phyloP scores from a whole-genome alignment of 352 stramenopile species.

The Pythium phragmiticola region DNA sequence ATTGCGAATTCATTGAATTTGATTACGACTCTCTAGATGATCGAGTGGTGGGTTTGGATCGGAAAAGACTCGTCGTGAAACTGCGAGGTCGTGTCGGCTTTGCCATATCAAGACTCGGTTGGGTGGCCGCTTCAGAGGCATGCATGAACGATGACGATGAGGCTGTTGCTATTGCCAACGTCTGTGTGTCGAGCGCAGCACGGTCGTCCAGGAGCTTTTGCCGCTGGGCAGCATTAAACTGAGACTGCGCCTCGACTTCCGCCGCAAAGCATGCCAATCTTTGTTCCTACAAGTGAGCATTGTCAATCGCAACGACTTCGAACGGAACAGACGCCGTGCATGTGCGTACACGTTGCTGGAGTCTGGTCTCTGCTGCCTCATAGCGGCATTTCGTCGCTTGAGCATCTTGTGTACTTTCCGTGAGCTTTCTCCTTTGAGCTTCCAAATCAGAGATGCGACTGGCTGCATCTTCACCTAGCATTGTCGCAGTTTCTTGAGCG shows the following conservation, averaged over 20 bases:
- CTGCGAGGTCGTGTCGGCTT: background rate
- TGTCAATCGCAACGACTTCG: background rate
- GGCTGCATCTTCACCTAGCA: background rate
- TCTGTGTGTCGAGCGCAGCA: background rate
- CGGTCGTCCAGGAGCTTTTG: constrained; percentile 13
- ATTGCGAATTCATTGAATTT: background rate
- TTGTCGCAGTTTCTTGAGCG: background rate
- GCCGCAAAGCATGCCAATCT: constrained; percentile 27
- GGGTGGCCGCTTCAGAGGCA: background rate
- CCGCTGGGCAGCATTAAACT: constrained; percentile 19
- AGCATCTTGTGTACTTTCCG: background rate
- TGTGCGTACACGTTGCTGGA: constrained; percentile 1
- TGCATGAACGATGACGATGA: background rate
- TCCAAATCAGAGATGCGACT: background rate
- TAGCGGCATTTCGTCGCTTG: background rate
- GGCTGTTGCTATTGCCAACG: background rate
- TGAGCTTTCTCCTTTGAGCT: background rate
- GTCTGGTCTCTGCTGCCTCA: background rate
- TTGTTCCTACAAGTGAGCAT: constrained; percentile 16
- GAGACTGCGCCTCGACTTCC: constrained; percentile 35
- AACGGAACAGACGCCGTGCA: background rate
- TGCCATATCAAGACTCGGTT: background rate
- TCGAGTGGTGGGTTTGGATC: constrained; percentile 5
- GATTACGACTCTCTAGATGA: background rate
- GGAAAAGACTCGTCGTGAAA: constrained; percentile 6